Conservation (phyloP, 371 early-diverging fungal species). For the Nematocida sp. region DNA sequence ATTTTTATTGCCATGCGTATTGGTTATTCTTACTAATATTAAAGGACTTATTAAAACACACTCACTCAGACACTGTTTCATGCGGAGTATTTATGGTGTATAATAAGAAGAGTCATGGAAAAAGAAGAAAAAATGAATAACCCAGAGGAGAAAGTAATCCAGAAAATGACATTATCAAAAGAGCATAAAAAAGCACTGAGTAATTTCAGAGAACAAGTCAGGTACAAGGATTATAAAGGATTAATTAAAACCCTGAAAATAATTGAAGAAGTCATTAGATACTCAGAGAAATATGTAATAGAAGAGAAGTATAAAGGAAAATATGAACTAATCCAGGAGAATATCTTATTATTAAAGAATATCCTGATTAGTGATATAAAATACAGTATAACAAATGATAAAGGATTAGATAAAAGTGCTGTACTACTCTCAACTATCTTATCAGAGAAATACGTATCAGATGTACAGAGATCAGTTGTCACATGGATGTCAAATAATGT, state of each 20-base stretch:
- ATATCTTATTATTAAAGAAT: conserved; percentile 54
- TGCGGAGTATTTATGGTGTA: conserved; percentile 25
- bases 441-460: conserved; percentile 51
- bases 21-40: conserved; percentile 26
- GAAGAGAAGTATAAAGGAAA: conserved; percentile 50
- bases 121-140: background rate
- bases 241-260: conserved; percentile 31
- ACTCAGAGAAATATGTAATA: conserved; percentile 18
- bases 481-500: conserved; percentile 53
- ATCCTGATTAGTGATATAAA: conserved; percentile 57
- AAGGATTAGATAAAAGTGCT: conserved; percentile 49
- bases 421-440: conserved; percentile 46
- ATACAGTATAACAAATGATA: conserved; percentile 49
- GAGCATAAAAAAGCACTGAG: conserved; percentile 51
- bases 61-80: conserved; percentile 50
- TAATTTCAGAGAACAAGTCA: conserved; percentile 58
- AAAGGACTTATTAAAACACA: conserved; percentile 38
- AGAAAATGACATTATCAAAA: conserved; percentile 1
- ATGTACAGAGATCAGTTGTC: conserved; percentile 52
- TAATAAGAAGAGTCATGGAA: background rate
- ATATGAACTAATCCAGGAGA: conserved; percentile 37
- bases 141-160: background rate
- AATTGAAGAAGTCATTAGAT: conserved; percentile 11
- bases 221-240: conserved; percentile 59
- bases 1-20: background rate